Evolutionary conservation across 2,329 filamentous ascomycete species (phyloP).

Genomic region (Cladophialophora exuberans): DNA sequence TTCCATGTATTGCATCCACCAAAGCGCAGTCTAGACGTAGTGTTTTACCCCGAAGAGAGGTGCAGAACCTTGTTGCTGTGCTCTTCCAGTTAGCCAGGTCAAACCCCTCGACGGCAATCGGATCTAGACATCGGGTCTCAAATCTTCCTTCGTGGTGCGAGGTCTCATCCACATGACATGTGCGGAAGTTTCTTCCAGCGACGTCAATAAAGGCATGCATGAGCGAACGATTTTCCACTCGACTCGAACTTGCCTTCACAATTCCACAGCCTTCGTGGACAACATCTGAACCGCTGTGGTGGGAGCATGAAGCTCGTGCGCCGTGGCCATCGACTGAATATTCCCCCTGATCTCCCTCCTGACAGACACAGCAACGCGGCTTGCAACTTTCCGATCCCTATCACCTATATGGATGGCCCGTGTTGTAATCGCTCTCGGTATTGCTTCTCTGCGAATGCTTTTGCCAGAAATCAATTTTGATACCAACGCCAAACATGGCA

Average conservation of each 20-base stretch:
- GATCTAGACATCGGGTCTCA: background rate
- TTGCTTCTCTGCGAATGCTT: conserved; percentile 59
- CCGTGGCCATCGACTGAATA: conserved; percentile 58
- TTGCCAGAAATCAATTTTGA: conserved; percentile 61
- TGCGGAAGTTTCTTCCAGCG: conserved; percentile 40
- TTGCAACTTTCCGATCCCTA: conserved; percentile 60
- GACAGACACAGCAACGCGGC: conserved; percentile 57
- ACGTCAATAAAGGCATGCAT: conserved; percentile 42
- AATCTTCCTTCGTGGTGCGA: conserved; percentile 53
- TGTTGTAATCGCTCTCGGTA: conserved; percentile 62
- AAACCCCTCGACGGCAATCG: background rate
- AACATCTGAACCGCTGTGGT: conserved; percentile 56
- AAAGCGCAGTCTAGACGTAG: conserved; percentile 54
- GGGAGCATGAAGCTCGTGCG: conserved; percentile 55
- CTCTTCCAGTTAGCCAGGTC: background rate
- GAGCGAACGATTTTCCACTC: conserved; percentile 60
- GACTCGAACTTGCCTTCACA: conserved; percentile 61
- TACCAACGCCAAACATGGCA: conserved; percentile 58
- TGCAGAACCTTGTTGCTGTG: conserved; percentile 44
- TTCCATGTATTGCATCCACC: conserved; percentile 44
- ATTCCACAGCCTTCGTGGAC: conserved; percentile 62
- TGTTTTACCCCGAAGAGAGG: conserved; percentile 55
- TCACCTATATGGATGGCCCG: conserved; percentile 61
- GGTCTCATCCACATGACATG: conserved; percentile 56
- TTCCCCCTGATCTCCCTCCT: conserved; percentile 61